Conservation (phyloP, 2,329 filamentous ascomycete species). For the Thermothelomyces thermophilus region DNA sequence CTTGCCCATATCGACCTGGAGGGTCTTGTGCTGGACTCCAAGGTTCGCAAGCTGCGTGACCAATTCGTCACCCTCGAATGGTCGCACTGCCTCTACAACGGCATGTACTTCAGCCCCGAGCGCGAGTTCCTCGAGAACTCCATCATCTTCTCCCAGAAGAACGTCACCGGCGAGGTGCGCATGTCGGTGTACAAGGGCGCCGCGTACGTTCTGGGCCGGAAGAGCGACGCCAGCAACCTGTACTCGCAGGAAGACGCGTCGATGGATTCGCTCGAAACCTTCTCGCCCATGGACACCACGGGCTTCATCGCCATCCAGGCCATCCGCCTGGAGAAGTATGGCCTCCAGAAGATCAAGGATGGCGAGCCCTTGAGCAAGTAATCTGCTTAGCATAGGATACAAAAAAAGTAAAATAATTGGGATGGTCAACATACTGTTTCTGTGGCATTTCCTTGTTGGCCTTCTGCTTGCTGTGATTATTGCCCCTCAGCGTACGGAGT, state of each 20-base stretch:
- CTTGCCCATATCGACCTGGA: conserved; percentile 43
- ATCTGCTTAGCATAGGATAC: neutral
- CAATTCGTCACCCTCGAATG: conserved; percentile 50
- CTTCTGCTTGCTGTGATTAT: neutral
- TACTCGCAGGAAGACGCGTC: conserved; percentile 44
- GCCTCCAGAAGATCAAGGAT: conserved; percentile 34
- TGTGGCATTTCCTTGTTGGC: neutral
- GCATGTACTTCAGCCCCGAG: conserved; percentile 46
- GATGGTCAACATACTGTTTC: neutral
- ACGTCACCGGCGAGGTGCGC: conserved; percentile 30
- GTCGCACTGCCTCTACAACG: conserved; percentile 40
- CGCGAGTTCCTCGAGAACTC: conserved; percentile 56
- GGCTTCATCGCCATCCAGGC: conserved; percentile 64
- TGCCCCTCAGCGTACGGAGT: too few species aligned
- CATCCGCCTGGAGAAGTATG: conserved; percentile 56
- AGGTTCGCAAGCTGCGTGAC: conserved; percentile 52
- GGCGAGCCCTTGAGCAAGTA: conserved; percentile 30
- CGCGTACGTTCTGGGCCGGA: conserved; percentile 41
- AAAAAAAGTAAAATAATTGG: conserved; percentile 7
- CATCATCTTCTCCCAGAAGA: conserved; percentile 54
- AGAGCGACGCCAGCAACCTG: conserved; percentile 41
- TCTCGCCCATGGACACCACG: conserved; percentile 36
- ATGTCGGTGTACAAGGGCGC: conserved; percentile 30
- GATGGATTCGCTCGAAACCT: conserved; percentile 45
- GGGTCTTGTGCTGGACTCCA: conserved; percentile 46